Conservation (phyloP, 148 eudicot species). For the Fallopia convolvulus region DNA sequence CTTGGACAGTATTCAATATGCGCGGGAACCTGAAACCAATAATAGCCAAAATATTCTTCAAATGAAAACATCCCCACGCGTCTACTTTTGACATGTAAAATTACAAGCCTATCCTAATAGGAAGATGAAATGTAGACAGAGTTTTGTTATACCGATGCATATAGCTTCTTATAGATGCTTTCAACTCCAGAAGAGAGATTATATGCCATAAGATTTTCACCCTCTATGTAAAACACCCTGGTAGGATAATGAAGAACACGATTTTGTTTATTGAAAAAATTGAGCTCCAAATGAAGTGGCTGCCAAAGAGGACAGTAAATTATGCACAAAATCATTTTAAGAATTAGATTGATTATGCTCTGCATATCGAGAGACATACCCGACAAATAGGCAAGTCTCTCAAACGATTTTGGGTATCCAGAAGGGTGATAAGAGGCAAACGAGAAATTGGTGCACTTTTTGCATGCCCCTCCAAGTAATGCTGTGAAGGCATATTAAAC, state of each 20-base stretch:
- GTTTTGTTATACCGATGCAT: conserved; percentile 46
- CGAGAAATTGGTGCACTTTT: conserved; percentile 85
- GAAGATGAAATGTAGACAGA: not conserved
- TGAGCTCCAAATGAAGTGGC: conserved; percentile 90
- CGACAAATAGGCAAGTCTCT: conserved; percentile 83
- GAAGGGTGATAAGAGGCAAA: conserved; percentile 74
- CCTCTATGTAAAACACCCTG: conserved; percentile 82
- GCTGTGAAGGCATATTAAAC: conserved; percentile 39
- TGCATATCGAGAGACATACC: conserved; percentile 34
- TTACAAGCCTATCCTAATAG: not conserved
- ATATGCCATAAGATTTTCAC: conserved; percentile 78
- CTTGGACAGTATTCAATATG: conserved; percentile 68
- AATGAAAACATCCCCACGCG: conserved; percentile 12
- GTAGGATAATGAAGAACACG: conserved; percentile 91
- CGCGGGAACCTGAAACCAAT: conserved; percentile 61
- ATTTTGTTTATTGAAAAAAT: conserved; percentile 80
- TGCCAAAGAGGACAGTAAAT: conserved; percentile 25
- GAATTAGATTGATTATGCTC: not conserved
- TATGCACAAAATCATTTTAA: not conserved
- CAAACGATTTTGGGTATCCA: conserved; percentile 63
- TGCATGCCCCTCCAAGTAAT: conserved; percentile 96
- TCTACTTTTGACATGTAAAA: not conserved
- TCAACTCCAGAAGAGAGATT: conserved; percentile 82
- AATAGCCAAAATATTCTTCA: conserved; percentile 7
- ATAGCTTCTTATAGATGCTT: conserved; percentile 78